Conservation (phyloP, 2,329 filamentous ascomycete genomes). For the Endoconidiophora polonica region DNA sequence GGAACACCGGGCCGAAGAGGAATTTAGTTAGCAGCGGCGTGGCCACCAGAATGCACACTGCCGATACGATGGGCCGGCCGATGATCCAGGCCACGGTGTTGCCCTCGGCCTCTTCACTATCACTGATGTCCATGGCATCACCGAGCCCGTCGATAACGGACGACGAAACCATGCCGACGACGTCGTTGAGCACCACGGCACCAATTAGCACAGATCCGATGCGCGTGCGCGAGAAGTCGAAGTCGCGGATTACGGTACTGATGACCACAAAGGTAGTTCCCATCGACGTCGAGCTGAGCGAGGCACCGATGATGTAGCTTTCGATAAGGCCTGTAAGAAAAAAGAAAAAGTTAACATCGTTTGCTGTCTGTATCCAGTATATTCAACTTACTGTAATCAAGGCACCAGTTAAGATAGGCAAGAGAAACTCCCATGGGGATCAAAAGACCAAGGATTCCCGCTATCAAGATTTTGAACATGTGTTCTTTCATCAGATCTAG, state of each 20-base stretch:
- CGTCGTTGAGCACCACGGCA: slow-evolving; percentile 30
- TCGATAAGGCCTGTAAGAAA: slow-evolving; percentile 13
- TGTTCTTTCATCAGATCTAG: slow-evolving; percentile 30
- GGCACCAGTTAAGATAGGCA: slow-evolving; percentile 26
- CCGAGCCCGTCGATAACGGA: slow-evolving; percentile 17
- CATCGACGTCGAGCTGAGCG: slow-evolving; percentile 20
- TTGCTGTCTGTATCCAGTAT: not conserved
- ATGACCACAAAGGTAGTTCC: slow-evolving; percentile 23
- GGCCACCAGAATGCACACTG: slow-evolving; percentile 20
- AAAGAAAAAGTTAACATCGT: slow-evolving; percentile 1
- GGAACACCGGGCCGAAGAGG: slow-evolving; percentile 22
- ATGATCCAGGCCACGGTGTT: slow-evolving; percentile 21
- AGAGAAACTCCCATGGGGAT: slow-evolving; percentile 29
- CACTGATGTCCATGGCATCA: slow-evolving; percentile 11
- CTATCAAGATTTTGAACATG: slow-evolving; percentile 24
- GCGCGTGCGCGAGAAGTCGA: slow-evolving; percentile 26
- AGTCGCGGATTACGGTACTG: slow-evolving; percentile 16
- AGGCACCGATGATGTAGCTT: slow-evolving; percentile 18
- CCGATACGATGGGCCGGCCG: slow-evolving; percentile 23
- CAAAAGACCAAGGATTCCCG: slow-evolving; percentile 27
- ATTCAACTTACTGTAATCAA: slow-evolving; percentile 20
- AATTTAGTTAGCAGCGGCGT: slow-evolving; percentile 23
- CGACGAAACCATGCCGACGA: slow-evolving; percentile 27
- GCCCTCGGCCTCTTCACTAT: slow-evolving; percentile 13
- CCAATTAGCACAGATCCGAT: slow-evolving; percentile 28